These are phyloP conservation scores for Spergularia bocconei DNA, from an alignment of 148 eudicot species.

Conservation along the genomic window DNA sequence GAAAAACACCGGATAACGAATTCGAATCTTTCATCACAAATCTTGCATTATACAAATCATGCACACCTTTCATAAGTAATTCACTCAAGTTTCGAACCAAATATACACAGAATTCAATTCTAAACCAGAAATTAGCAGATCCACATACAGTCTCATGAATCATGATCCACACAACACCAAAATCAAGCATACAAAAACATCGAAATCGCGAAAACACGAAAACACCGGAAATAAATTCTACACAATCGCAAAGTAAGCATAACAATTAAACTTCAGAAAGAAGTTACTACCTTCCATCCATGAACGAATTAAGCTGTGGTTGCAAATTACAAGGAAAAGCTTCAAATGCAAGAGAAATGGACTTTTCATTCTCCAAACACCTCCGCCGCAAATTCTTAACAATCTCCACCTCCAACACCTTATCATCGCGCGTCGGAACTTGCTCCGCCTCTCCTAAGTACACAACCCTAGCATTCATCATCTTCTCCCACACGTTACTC, in stretches of 20 bases:
- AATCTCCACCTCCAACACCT: slow-evolving; percentile 78
- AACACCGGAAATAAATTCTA: background rate
- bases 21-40: background rate
- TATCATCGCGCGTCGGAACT: slow-evolving; percentile 74
- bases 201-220: background rate
- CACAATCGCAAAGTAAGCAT: background rate
- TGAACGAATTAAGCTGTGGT: slow-evolving; percentile 54
- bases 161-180: background rate
- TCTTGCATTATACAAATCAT: background rate
- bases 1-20: no score
- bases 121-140: background rate
- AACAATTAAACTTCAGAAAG: background rate
- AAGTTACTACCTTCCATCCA: slow-evolving; percentile 53
- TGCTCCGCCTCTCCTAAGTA: slow-evolving; percentile 97
- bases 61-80: no score
- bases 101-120: background rate
- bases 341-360: slow-evolving; percentile 67
- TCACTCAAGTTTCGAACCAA: no score
- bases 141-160: background rate
- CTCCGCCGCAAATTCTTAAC: slow-evolving; percentile 64
- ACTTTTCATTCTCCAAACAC: slow-evolving; percentile 57
- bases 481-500: slow-evolving; percentile 82
- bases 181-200: background rate
- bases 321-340: slow-evolving; percentile 83
- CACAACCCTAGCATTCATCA: slow-evolving; percentile 81